These are phyloP conservation scores for Russula virescens DNA, from an alignment of 768 basidiomycete species.

Conservation along the genomic window DNA sequence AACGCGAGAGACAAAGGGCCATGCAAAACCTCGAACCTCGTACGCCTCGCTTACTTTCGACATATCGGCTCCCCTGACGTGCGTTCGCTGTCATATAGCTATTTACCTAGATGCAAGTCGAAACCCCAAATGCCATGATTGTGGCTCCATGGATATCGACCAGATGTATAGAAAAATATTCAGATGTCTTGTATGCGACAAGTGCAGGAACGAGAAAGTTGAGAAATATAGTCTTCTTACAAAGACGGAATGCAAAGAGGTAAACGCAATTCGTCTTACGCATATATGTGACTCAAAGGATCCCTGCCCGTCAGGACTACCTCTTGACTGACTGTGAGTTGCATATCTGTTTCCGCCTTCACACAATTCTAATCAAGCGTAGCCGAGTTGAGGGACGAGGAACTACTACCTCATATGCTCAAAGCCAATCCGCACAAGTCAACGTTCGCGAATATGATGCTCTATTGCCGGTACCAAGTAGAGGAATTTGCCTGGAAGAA, in stretches of 20 bases:
- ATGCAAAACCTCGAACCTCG: conserved; percentile 71
- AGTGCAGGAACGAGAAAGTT: conserved; percentile 82
- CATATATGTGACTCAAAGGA: background rate
- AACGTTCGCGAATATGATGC: conserved; percentile 98
- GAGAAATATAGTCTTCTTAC: conserved; percentile 94
- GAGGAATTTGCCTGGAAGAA: conserved; percentile 98
- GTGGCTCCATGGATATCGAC: conserved; percentile 86
- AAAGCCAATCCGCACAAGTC: conserved; percentile 94
- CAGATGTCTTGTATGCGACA: conserved; percentile 78
- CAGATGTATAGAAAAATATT: conserved; percentile 77
- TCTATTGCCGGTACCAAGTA: conserved; percentile 88
- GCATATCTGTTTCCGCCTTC: conserved; percentile 4
- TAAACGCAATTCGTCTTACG: conserved; percentile 31
- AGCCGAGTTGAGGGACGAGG: conserved; percentile 92
- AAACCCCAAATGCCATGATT: conserved; percentile 85
- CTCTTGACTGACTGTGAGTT: conserved; percentile 82
- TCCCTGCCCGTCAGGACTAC: conserved; percentile 60
- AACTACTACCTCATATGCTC: conserved; percentile 86
- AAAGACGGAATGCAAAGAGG: conserved; percentile 98
- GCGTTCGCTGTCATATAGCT: conserved; percentile 46
- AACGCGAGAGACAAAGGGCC: conserved; percentile 72
- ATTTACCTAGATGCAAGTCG: conserved; percentile 65
- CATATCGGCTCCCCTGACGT: background rate
- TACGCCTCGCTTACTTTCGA: conserved; percentile 33
- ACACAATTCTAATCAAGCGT: conserved; percentile 8